Evolutionary conservation across 768 basidiomycete genomes (phyloP).

Genomic region (Suillus luteus): DNA sequence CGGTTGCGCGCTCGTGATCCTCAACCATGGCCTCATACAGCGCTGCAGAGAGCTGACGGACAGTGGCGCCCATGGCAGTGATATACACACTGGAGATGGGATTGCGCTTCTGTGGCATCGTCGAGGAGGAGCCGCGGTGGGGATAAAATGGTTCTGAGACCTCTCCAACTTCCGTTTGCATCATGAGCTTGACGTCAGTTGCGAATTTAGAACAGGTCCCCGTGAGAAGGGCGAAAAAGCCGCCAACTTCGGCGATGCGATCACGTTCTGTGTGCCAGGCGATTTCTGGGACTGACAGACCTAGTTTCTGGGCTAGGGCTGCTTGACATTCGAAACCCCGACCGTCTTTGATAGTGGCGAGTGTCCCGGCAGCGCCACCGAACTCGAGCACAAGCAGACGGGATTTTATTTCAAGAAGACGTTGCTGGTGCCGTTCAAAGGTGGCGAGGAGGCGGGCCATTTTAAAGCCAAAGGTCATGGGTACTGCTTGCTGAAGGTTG

Average conservation of each 20-base stretch:
- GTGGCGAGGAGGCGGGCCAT: slow-evolving; percentile 46
- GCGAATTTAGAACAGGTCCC: slow-evolving; percentile 50
- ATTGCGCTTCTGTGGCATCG: slow-evolving; percentile 55
- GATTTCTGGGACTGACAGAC: slow-evolving; percentile 28
- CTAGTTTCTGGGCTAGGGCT: slow-evolving; percentile 22
- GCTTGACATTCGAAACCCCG: slow-evolving; percentile 30
- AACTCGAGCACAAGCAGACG: slow-evolving; percentile 46
- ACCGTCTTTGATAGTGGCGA: slow-evolving; percentile 44
- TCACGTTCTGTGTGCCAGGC: slow-evolving; percentile 47
- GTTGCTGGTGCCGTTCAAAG: slow-evolving; percentile 41
- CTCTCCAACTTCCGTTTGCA: slow-evolving; percentile 50
- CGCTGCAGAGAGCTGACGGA: slow-evolving; percentile 41
- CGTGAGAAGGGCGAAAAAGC: slow-evolving; percentile 45
- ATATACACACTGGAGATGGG: slow-evolving; percentile 48
- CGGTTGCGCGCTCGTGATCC: slow-evolving; percentile 50
- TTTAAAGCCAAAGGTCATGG: slow-evolving; percentile 50
- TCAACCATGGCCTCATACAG: slow-evolving; percentile 50
- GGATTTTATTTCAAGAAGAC: slow-evolving; percentile 38
- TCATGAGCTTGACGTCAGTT: slow-evolving; percentile 45
- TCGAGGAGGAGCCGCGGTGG: slow-evolving; percentile 48
- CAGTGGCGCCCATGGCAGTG: slow-evolving; percentile 43
- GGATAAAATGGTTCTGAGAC: slow-evolving; percentile 46
- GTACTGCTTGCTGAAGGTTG: slow-evolving; percentile 51
- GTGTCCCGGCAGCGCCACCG: slow-evolving; percentile 47
- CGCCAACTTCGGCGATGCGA: slow-evolving; percentile 44